Evolutionary conservation across 2,329 filamentous ascomycete genomes (phyloP), one percentile per base, ranked within the genome.

Genomic region (Alternaria triticimaculans): DNA sequence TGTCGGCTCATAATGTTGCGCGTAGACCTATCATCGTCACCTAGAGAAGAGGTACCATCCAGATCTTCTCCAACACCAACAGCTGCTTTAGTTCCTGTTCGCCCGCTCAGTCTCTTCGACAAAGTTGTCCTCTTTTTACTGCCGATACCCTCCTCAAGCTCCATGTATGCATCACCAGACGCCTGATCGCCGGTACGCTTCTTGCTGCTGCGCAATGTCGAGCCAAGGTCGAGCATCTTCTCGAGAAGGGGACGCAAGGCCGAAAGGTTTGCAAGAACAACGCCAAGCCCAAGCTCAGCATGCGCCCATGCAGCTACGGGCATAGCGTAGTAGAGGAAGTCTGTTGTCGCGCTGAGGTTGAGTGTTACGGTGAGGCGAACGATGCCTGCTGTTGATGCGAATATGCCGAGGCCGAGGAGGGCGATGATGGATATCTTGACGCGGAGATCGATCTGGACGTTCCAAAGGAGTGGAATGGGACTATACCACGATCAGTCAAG

Each of bases 351-450:
- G 41, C 63, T 64, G 10, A 80, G 67, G 33, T 76, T 76, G 60
- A 78, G 66, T 7, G 78, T 79, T 55, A 79, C 77, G 7, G 77
- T 77, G 9, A 79, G 68, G 15, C 76, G 74, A n/a, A 80, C 76
- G 61, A 78, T 78, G 8, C 76, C 76, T 9, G 77, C 63, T 12
- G 70, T 60, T 7, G 67, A 65, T 44, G 67, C 58, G 46, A 72
- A 67, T 12, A 66, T 54, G 6, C 64, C 69, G 53, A 67, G 62
- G 18, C 66, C 62, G 9, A 67, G 64, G 26, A 69, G 66, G 11
- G 55, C 62, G 9, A 68, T 62, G 48, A 72, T 66, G 15, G 67
- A 72, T 25, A 65, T 49, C 46, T 73, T 72, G 56, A 68, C 67
- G 26, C 68, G 67, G 15, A 58, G 48, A 43, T 72, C 67, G 48